Conservation (phyloP, 75 land plant species). For the Ceratopteris richardii region DNA sequence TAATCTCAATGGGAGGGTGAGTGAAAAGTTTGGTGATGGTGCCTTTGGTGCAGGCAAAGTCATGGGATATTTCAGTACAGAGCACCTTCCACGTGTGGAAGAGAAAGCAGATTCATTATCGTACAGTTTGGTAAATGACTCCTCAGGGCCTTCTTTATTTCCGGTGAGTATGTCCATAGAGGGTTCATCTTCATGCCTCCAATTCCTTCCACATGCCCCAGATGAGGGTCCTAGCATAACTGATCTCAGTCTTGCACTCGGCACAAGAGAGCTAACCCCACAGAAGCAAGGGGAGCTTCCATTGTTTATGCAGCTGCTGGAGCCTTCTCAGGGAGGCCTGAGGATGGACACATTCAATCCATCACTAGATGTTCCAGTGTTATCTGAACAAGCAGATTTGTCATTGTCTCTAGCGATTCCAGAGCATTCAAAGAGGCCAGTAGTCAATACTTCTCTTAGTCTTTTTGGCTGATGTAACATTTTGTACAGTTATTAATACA, state of each 20-base stretch:
- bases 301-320: background rate
- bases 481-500: conserved; percentile 6
- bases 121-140: background rate
- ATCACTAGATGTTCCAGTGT: background rate
- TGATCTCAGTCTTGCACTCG: background rate
- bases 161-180: background rate
- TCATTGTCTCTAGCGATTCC: conserved; percentile 3
- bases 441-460: conserved; percentile 1
- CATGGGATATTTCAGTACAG: background rate
- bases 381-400: background rate
- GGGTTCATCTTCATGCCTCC: background rate
- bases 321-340: background rate
- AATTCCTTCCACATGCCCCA: background rate
- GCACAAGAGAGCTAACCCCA: background rate
- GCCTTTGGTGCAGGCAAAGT: background rate
- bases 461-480: conserved; percentile 5
- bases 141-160: background rate
- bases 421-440: conserved; percentile 7
- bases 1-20: too few relatives aligned
- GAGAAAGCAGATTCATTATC: background rate
- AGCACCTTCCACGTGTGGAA: too few relatives aligned
- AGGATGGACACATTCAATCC: background rate
- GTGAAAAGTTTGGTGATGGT: background rate
- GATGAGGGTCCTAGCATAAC: background rate
- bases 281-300: background rate